These are phyloP conservation scores for Fusarium globosum DNA, from an alignment of 2,329 filamentous ascomycete species.

Conservation along the genomic window DNA sequence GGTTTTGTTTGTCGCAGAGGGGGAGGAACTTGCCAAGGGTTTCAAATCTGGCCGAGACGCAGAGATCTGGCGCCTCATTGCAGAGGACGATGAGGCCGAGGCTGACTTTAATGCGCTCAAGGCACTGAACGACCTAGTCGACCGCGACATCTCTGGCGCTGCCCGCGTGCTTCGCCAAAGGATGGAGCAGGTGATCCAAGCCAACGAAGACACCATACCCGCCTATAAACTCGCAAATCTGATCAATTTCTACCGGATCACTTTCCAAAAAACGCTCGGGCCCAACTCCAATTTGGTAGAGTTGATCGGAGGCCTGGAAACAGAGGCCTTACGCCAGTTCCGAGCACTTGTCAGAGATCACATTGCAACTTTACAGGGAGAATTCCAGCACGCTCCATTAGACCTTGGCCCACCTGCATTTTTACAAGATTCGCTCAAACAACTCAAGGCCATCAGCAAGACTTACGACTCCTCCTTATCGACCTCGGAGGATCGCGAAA, in stretches of 20 bases:
- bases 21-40: slow-evolving; percentile 85
- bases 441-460: slow-evolving; percentile 81
- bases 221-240: slow-evolving; percentile 93
- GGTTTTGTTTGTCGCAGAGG: slow-evolving; percentile 89
- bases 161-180: slow-evolving; percentile 87
- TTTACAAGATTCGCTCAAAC: slow-evolving; percentile 81
- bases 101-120: slow-evolving; percentile 81
- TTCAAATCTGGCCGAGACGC: slow-evolving; percentile 83
- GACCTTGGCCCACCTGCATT: slow-evolving; percentile 85
- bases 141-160: slow-evolving; percentile 84
- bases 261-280: slow-evolving; percentile 84
- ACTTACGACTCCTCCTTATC: slow-evolving; percentile 87
- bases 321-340: slow-evolving; percentile 85
- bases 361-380: slow-evolving; percentile 77
- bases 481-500: slow-evolving; percentile 66
- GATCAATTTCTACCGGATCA: slow-evolving; percentile 87
- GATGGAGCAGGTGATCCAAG: slow-evolving; percentile 90
- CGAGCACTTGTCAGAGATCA: slow-evolving; percentile 83
- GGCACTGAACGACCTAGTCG: slow-evolving; percentile 86
- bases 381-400: slow-evolving; percentile 75
- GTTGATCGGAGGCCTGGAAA: slow-evolving; percentile 74
- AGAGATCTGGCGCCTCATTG: slow-evolving; percentile 81
- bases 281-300: slow-evolving; percentile 75
- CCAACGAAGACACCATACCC: slow-evolving; percentile 88
- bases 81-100: slow-evolving; percentile 65